Base-by-base conservation (phyloP, 345 rosid species). In the Eucalyptus globulus region DNA sequence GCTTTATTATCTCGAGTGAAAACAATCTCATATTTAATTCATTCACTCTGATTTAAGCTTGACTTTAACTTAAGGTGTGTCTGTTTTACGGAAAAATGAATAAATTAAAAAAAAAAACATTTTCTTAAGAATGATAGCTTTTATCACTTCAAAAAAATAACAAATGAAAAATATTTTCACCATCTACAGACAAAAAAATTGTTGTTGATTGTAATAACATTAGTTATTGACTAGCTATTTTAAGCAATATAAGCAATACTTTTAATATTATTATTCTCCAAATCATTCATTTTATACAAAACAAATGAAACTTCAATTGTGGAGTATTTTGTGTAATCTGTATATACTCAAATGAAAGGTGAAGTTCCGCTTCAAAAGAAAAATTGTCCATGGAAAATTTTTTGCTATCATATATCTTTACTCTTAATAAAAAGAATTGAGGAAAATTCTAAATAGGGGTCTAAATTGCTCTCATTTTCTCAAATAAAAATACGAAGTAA, bases 401-500 rank as follows among this genome's bases (percentile, higher is more conserved):
- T n/a, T 65, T 65, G 37, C 40, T 8, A n/a, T 14, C 6, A 4
- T 65, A 31, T 31, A 16, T 31, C 24, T 67, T 19, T 67, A 67
- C 37, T 14, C 11, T 67, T 67, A 2, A 67, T 31, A 2, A 31
- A 31, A 31, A 53, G 24, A 53, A 53, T 53, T 19, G 58, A 10
- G 56, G 26, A 53, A 19, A 53, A 19, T 53, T 53, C 11, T 53
- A 53, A 53, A 53, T 3, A 2, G 5, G 11, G 11, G 10, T 53
- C 2, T 21, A 1, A 53, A 53, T 53, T 53, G 1, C 26, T 53
- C 10, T 53, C 2, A 53, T 53, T 53, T 53, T 53, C 26, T 53
- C 2, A 53, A 19, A 53, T 53, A 0, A 53, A 2, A 53, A 4
- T 0, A 53, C 5, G 0, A 2, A 8, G 4, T 53, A 2, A 4